These are phyloP conservation scores for Aegilops tauschii DNA, from an alignment of 176 grass and related monocot species.

Conservation along the genomic window DNA sequence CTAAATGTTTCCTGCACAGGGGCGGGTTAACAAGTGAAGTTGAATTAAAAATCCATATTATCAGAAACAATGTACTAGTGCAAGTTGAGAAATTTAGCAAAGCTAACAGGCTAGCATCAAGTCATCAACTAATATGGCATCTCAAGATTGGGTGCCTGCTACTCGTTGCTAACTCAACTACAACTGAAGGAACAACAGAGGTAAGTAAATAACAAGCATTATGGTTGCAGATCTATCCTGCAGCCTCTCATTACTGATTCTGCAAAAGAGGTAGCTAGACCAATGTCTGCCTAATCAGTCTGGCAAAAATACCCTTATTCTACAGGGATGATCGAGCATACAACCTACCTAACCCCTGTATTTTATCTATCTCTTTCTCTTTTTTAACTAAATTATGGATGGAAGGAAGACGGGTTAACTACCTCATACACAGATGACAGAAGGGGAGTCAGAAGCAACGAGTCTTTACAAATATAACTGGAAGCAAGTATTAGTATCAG, in stretches of 20 bases:
- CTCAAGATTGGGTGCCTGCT: not conserved
- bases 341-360: not conserved
- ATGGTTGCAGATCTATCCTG: not conserved
- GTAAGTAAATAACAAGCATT: not conserved
- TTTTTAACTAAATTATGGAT: not conserved
- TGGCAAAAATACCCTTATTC: not conserved
- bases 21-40: not conserved
- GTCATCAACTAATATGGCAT: not conserved
- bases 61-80: not conserved
- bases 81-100: not conserved
- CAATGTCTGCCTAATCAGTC: not conserved
- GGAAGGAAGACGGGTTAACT: not conserved
- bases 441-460: not conserved
- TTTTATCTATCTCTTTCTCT: not conserved
- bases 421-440: not conserved
- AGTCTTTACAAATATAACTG: not conserved
- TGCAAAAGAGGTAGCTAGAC: not conserved
- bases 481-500: not conserved
- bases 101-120: not conserved
- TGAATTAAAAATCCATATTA: not conserved
- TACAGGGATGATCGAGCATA: not conserved
- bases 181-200: not conserved
- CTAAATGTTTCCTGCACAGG: conserved; percentile 74
- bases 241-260: not conserved
- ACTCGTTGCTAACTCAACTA: not conserved